Conservation (phyloP, 148 eudicot species). For the Silene uniflora region DNA sequence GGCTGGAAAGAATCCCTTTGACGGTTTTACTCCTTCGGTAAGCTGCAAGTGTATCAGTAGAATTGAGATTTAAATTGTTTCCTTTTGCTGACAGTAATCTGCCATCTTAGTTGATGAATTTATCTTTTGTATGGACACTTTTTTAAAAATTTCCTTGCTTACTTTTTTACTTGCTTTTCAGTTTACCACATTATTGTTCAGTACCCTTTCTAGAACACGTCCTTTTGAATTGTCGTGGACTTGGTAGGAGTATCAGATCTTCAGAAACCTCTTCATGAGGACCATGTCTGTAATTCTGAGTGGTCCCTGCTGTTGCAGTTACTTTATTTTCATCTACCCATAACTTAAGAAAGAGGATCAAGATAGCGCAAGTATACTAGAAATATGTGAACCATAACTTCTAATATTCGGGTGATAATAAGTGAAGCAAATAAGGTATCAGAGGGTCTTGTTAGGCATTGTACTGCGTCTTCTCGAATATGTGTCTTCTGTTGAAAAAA, state of each 20-base stretch:
- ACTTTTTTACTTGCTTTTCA: background rate
- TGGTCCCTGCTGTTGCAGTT: background rate
- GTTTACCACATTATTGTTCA: no score
- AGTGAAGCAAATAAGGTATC: background rate
- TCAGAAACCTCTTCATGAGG: background rate
- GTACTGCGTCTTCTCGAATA: no score
- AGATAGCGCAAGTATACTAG: background rate
- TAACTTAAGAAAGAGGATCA: no score
- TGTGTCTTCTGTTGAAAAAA: no score
- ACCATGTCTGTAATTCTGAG: background rate
- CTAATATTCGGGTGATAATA: background rate
- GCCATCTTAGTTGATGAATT: background rate
- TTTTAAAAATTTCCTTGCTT: background rate
- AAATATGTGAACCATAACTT: background rate
- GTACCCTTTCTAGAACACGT: background rate
- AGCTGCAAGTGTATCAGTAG: constrained; percentile 22
- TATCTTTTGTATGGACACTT: background rate
- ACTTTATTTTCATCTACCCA: background rate
- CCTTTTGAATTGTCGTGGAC: background rate
- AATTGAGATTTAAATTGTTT: constrained; percentile 1
- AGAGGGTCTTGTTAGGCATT: no score
- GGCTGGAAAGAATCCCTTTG: constrained; percentile 87
- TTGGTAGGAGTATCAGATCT: background rate
- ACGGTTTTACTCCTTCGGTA: constrained; percentile 95
- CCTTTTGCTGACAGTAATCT: background rate